Evolutionary conservation across 2,329 filamentous ascomycete genomes (phyloP), one percentile per base, ranked within the genome.

Genomic region (Fusarium continuum): DNA sequence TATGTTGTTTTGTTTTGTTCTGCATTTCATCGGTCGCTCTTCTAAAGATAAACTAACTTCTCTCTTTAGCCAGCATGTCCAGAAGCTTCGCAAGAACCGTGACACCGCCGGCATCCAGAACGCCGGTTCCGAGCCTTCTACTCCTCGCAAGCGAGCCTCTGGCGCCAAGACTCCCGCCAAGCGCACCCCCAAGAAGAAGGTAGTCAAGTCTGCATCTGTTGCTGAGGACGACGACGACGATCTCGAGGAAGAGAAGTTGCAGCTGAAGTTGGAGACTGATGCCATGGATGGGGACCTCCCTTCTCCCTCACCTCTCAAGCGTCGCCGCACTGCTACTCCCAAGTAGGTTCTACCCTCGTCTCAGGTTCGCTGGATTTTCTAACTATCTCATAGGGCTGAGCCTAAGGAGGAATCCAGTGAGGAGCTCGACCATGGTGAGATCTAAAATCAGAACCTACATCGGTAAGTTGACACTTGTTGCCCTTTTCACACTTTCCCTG

Each of bases 41-140:
- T 14, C 32, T n/a, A 10, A 10, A 46, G 36, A 6, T 6, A 35
- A 57, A 38, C 58, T 71, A 64, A 72, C 54, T 32, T n/a, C 3
- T 19, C 29, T 39, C 23, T 48, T 47, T 43, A 82, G 80, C 39
- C 80, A 82, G 65, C 80, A 82, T 28, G 75, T 82, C 8, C 77
- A 80, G 61, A 82, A 81, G 63, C 74, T 82, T 4, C 77, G 77
- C 57, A 74, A 72, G 57, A 72, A 60, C 31, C 73, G 75, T 6
- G 75, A 76, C n/a, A 70, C 68, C 6, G 34, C 59, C 11, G 67
- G 51, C 8, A 61, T 73, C 17, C 70, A 26, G 67, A 63, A 14
- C 8, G 51, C 63, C 7, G 58, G 58, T 16, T 52, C 47, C 8
- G 20, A 54, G 14, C 55, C 67, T 2, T 44, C 45, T 13, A 71